Evolutionary conservation across 768 basidiomycete genomes (phyloP), one percentile per base, ranked within the genome.

Genomic region (Kwoniella sp.): DNA sequence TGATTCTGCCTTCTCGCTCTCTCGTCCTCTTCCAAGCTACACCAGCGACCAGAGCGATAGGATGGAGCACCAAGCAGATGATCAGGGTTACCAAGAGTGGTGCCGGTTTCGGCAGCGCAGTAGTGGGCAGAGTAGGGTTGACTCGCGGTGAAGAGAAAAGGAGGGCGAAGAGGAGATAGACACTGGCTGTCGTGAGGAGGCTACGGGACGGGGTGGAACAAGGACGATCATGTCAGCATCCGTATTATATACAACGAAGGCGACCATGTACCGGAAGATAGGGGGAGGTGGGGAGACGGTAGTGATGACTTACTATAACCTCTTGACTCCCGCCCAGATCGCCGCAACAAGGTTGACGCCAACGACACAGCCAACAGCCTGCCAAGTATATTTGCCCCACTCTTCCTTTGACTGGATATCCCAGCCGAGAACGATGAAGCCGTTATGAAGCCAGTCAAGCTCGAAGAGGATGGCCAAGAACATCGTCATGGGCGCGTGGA

Each of bases 401-500:
- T 71, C 83, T 52, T 84, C 79, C 1, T 84, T 83, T 0, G 85
- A 85, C 2, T 81, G 78, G 78, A 87, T 88, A 0, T 83, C 82
- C 65, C 90, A 85, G 2, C 86, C 85, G 1, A 94, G 84, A 0
- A 86, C 85, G 53, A 95, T 82, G 80, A 88, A 87, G 15, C 87
- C 83, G 44, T 83, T 85, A 67, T 86, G 85, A 24, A 82, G 70
- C 68, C 82, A 79, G 65, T 86, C 81, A 60, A 90, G 86, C 83
- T 89, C 52, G 85, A 86, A 70, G 64, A 91, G 87, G 61, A 89
- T 80, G 36, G 89, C 73, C 26, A 76, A 62, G 58, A 78, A 68
- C 54, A 80, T 68, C 7, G 75, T 73, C 57, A 95, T 82, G 0
- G 94, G 94, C 0, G 90, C 89, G 69, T 96, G 93, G 60, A 96